Conservation (phyloP, 306 rosid species). For the Cicer chorassanicum region DNA sequence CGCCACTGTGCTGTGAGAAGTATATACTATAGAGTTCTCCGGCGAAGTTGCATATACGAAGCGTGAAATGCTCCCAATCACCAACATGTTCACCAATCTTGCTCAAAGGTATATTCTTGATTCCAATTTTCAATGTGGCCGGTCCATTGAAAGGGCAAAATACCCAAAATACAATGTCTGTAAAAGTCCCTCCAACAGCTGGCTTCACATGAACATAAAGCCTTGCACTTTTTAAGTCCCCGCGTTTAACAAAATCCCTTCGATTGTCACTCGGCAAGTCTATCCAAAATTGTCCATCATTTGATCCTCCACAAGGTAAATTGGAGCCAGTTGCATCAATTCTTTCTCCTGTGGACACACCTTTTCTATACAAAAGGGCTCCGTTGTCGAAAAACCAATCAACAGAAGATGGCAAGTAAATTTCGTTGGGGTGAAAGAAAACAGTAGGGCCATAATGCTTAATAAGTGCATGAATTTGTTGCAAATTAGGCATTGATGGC, state of each 20-base stretch:
- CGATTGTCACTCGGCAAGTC: constrained; percentile 67
- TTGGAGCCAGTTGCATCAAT: constrained; percentile 68
- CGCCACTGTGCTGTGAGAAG: constrained; percentile 59
- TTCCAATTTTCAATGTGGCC: constrained; percentile 71
- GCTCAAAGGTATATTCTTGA: constrained; percentile 53
- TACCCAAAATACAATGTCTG: constrained; percentile 90
- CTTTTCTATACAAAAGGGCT: constrained; percentile 59
- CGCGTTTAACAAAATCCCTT: constrained; percentile 52
- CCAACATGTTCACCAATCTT: constrained; percentile 82
- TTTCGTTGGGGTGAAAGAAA: constrained; percentile 84
- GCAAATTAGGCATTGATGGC: constrained; percentile 76
- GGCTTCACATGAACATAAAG: constrained; percentile 90
- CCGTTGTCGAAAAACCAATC: constrained; percentile 82
- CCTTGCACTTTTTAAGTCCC: constrained; percentile 70
- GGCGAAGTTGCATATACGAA: constrained; percentile 51
- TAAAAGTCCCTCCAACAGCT: constrained; percentile 83
- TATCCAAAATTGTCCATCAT: constrained; percentile 77
- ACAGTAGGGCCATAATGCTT: constrained; percentile 84
- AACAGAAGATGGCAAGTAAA: constrained; percentile 87
- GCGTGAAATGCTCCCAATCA: constrained; percentile 94
- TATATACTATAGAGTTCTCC: constrained; percentile 54
- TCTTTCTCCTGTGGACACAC: constrained; percentile 53
- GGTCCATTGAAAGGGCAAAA: constrained; percentile 96
- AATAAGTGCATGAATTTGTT: constrained; percentile 82
- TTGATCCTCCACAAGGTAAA: constrained; percentile 72